Conservation (phyloP, 1,139 yeast genomes). For the Taphrina confusa region DNA sequence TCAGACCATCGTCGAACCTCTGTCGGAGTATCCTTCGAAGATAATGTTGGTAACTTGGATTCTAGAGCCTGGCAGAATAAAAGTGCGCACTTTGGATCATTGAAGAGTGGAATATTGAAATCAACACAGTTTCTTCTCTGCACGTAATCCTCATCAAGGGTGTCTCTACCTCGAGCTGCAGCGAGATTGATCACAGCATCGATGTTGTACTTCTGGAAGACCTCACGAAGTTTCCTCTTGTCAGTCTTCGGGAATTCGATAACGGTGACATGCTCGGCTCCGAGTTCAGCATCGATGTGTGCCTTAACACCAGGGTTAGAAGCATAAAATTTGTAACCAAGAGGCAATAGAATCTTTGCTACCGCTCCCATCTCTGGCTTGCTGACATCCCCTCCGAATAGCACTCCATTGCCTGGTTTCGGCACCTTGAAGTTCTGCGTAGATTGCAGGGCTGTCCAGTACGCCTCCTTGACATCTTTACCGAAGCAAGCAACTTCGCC, state of each 20-base stretch:
- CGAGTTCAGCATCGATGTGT: slow-evolving; percentile 59
- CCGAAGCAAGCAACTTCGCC: slow-evolving; percentile 99
- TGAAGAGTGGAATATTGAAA: slow-evolving; percentile 92
- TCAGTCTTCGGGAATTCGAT: slow-evolving; percentile 91
- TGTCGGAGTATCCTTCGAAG: slow-evolving; percentile 62
- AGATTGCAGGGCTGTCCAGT: slow-evolving; percentile 95
- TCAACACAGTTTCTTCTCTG: slow-evolving; percentile 99
- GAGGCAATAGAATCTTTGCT: slow-evolving; percentile 64
- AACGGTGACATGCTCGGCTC: slow-evolving; percentile 48
- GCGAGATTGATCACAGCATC: slow-evolving; percentile 91
- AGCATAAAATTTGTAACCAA: slow-evolving; percentile 80
- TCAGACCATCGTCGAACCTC: slow-evolving; percentile 97
- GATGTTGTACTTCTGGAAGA: slow-evolving; percentile 81
- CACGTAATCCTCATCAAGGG: slow-evolving; percentile 85
- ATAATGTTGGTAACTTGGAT: slow-evolving; percentile 59
- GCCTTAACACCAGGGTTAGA: slow-evolving; percentile 71
- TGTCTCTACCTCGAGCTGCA: slow-evolving; percentile 77
- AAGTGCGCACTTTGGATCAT: slow-evolving; percentile 90
- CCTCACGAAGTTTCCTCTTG: slow-evolving; percentile 88
- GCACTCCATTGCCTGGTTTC: slow-evolving; percentile 79
- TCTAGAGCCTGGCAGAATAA: slow-evolving; percentile 83
- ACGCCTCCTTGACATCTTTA: slow-evolving; percentile 77
- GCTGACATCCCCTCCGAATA: slow-evolving; percentile 89
- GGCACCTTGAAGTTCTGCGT: slow-evolving; percentile 97
- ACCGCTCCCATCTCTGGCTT: slow-evolving; percentile 71